Evolutionary conservation across 768 basidiomycete species (phyloP).

Genomic region (Neoboletus subvelutipes): DNA sequence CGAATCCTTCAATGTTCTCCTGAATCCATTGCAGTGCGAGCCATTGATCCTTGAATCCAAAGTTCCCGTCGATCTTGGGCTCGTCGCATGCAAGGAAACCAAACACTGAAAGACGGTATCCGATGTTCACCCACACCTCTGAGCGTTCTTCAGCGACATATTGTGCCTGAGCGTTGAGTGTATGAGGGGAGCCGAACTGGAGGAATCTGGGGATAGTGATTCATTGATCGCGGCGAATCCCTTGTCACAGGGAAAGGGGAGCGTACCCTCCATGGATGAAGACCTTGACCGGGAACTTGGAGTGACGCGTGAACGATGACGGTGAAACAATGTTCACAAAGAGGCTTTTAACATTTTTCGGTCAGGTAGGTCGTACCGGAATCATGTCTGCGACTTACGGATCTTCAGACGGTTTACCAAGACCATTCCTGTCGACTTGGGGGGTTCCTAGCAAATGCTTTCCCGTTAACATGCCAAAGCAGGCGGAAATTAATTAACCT

Average conservation of each 20-base stretch:
- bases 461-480: not conserved
- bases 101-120: constrained; percentile 73
- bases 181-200: constrained; percentile 76
- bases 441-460: constrained; percentile 37
- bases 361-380: not conserved
- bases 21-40: constrained; percentile 70
- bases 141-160: constrained; percentile 60
- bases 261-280: constrained; percentile 77
- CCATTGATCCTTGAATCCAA: constrained; percentile 87
- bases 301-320: constrained; percentile 40
- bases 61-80: constrained; percentile 66
- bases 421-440: constrained; percentile 60
- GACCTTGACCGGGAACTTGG: constrained; percentile 62
- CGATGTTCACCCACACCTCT: constrained; percentile 76
- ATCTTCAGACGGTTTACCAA: constrained; percentile 68
- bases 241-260: not conserved
- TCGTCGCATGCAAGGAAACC: constrained; percentile 71
- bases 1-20: constrained; percentile 65
- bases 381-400: constrained; percentile 41
- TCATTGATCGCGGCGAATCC: not conserved
- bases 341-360: constrained; percentile 38
- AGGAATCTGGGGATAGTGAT: constrained; percentile 51
- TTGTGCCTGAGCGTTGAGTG: constrained; percentile 59
- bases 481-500: constrained; percentile 31
- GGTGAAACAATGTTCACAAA: constrained; percentile 67